These are phyloP conservation scores for Argentina anserina DNA, from an alignment of 306 rosid species.

Conservation along the genomic window DNA sequence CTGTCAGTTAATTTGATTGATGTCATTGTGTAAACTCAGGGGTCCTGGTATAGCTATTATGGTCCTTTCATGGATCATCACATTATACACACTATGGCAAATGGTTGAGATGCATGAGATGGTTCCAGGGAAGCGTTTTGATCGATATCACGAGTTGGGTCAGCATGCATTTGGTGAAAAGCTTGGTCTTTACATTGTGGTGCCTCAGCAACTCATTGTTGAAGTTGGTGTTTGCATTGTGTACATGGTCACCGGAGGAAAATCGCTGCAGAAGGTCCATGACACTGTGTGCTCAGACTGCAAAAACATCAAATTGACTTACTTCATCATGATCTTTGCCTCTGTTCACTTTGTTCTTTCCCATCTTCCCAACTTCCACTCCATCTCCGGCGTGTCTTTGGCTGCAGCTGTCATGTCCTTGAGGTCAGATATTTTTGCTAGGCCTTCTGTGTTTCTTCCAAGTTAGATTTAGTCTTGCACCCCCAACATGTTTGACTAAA, in stretches of 20 bases:
- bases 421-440: conserved; percentile 23
- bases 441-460: too few species aligned
- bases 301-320: conserved; percentile 37
- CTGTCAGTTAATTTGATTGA: neutral
- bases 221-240: conserved; percentile 46
- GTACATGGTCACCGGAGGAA: conserved; percentile 63
- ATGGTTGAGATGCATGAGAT: conserved; percentile 68
- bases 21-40: conserved; percentile 36
- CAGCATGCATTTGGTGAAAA: conserved; percentile 58
- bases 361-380: conserved; percentile 53
- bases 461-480: too few species aligned
- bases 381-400: conserved; percentile 50
- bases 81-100: conserved; percentile 61
- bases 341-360: conserved; percentile 56
- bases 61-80: conserved; percentile 51
- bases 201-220: conserved; percentile 53
- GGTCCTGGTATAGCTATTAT: conserved; percentile 73
- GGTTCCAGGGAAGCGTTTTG: conserved; percentile 56
- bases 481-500: too few species aligned
- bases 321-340: conserved; percentile 55
- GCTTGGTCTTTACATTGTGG: conserved; percentile 57
- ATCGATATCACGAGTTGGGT: conserved; percentile 58
- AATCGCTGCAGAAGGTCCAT: conserved; percentile 49
- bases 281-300: conserved; percentile 24
- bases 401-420: conserved; percentile 52